phyloP scores from a whole-genome alignment of 768 basidiomycete genomes.

The Mycena indigotica region DNA sequence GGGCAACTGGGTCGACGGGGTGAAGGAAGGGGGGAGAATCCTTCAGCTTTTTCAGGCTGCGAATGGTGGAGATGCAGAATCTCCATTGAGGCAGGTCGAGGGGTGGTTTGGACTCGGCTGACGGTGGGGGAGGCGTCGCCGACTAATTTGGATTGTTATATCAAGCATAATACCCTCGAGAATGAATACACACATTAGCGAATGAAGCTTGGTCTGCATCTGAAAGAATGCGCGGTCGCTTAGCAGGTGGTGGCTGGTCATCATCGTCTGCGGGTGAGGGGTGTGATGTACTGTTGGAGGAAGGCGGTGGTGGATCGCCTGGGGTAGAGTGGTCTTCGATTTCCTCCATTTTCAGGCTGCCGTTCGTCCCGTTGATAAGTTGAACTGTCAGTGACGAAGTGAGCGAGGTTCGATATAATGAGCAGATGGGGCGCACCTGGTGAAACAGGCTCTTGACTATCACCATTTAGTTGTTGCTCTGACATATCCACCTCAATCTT shows the following conservation, averaged over 20 bases:
- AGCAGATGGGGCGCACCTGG: conserved; percentile 46
- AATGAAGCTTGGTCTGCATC: conserved; percentile 76
- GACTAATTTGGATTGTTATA: too few species aligned
- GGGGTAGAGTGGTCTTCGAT: conserved; percentile 41
- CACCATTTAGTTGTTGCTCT: conserved; percentile 64
- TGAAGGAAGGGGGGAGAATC: conserved; percentile 79
- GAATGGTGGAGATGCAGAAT: conserved; percentile 75
- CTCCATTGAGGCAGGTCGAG: conserved; percentile 75
- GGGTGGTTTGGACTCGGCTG: conserved; percentile 45
- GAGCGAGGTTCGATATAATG: conserved; percentile 24
- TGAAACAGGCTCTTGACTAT: conserved; percentile 51
- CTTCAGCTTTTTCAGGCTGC: conserved; percentile 83
- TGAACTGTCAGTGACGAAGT: conserved; percentile 31
- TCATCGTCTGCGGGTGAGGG: conserved; percentile 50
- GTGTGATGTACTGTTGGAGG: background rate
- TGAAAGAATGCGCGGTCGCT: conserved; percentile 75
- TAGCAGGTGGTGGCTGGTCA: conserved; percentile 75
- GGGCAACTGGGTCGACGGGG: conserved; percentile 86
- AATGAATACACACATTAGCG: conserved; percentile 60
- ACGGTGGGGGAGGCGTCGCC: conserved; percentile 73
- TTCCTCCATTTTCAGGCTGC: conserved; percentile 43
- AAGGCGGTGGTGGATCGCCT: conserved; percentile 29
- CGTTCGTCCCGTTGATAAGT: conserved; percentile 42
- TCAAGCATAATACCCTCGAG: too few species aligned
- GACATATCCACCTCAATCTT: conserved; percentile 66